A percentile compares a stretch with the other conserved stretches of the same genome.
phyloP scores from a whole-genome alignment of 2,329 filamentous ascomycete species.

The Emericellopsis atlantica region DNA sequence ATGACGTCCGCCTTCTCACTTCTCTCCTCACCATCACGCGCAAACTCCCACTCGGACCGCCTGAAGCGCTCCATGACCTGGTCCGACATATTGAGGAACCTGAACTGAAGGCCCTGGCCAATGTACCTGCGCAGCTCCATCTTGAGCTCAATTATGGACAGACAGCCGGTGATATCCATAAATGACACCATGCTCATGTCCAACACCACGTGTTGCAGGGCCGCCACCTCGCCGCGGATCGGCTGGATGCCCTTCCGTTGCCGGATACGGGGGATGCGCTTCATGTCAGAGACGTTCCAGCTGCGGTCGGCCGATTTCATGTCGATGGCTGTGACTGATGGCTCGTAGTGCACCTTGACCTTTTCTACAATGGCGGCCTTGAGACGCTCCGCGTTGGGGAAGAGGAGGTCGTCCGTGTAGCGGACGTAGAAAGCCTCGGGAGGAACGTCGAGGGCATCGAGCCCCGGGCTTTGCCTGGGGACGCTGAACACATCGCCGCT shows the following conservation, averaged over 20 bases:
- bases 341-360: conserved; percentile 24
- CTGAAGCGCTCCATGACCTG: conserved; percentile 25
- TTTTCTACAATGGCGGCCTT: conserved; percentile 35
- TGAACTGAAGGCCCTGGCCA: conserved; percentile 28
- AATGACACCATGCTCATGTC: conserved; percentile 39
- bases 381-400: conserved; percentile 44
- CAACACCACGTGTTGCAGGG: conserved; percentile 34
- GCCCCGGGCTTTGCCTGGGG: conserved; percentile 6
- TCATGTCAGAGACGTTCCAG: conserved; percentile 40
- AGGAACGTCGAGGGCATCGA: conserved; percentile 16
- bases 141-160: conserved; percentile 32
- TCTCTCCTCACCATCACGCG: conserved; percentile 13
- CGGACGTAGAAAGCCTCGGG: conserved; percentile 41
- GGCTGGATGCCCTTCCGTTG: conserved; percentile 19
- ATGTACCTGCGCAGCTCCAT: conserved; percentile 34
- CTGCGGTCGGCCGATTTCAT: conserved; percentile 26
- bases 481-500: conserved; percentile 14
- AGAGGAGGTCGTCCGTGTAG: conserved; percentile 45
- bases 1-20: conserved; percentile 6
- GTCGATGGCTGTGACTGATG: conserved; percentile 27
- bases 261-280: conserved; percentile 31
- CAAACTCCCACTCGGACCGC: conserved; percentile 22
- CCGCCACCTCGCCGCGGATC: conserved; percentile 17
- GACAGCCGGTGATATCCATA: conserved; percentile 38
- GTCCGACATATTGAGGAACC: conserved; percentile 33